Evolutionary conservation across 805 yeast species (phyloP), one percentile per base, ranked within the genome.

Genomic region (Lipomyces anomalus): DNA sequence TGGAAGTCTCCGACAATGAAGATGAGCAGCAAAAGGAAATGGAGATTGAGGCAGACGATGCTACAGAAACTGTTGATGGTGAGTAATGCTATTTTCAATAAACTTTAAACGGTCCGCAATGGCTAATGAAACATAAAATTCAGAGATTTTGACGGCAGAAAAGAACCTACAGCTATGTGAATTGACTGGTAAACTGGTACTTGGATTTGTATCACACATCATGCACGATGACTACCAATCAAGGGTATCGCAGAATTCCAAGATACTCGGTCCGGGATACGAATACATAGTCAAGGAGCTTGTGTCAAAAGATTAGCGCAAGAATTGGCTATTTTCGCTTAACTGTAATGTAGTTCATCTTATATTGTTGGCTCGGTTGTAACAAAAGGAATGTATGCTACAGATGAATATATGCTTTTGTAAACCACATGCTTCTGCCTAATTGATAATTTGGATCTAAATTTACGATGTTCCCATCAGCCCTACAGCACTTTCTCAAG

Each of bases 161-260:
- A 26, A 33, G 6, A 50, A 50, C 23, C 21, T 50, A 16, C 34
- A 38, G 6, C 34, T 50, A n/a, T 50, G 55, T 20, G 46, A 49
- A 32, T 18, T 42, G 16, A 42, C 44, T 6, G 55, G 55, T 16
- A 38, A 46, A 22, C 13, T 50, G 11, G 47, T 48, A 9, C 39
- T 49, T 13, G 55, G 47, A 1, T 35, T 48, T 13, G 29, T 47
- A 20, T 38, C 33, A 11, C 48, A 48, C 11, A 20, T 43, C 21
- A 37, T 49, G 13, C 35, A 32, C 21, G 28, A 23, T n/a, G 43
- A 26, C 20, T 35, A 35, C 24, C 36, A 35, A 4, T 17, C 21
- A 16, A 35, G 53, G 6, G 33, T 48, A 3, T 21, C 21, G 13
- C 23, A 26, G 21, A 48, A 50, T 34, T 32, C 47, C 9, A 44